Conservation (phyloP, 129 eudicot species). For the Rutidosis leptorrhynchoides region DNA sequence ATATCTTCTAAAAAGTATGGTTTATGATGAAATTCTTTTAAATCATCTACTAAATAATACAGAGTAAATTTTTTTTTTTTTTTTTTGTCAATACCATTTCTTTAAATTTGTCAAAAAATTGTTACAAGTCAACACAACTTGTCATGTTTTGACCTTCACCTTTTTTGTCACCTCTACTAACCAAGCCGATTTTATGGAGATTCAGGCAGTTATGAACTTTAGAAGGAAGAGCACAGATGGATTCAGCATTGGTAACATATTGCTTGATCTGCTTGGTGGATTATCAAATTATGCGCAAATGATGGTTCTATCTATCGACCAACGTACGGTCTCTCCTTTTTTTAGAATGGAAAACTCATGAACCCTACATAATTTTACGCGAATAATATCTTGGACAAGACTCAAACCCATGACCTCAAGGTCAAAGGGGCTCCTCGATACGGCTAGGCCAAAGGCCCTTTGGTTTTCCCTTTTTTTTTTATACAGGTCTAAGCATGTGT, state of each 20-base stretch:
- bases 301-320: slow-evolving; percentile 73
- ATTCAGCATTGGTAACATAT: slow-evolving; percentile 74
- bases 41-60: too few relatives aligned
- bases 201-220: slow-evolving; percentile 65
- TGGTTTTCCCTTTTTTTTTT: neutral
- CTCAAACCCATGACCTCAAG: too few relatives aligned
- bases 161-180: neutral
- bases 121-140: neutral
- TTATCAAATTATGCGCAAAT: slow-evolving; percentile 67
- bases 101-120: neutral
- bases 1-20: too few relatives aligned
- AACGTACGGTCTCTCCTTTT: too few relatives aligned
- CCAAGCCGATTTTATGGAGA: neutral
- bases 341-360: too few relatives aligned
- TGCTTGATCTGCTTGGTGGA: slow-evolving; percentile 81
- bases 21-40: too few relatives aligned
- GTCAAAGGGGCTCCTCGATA: too few relatives aligned
- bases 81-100: neutral
- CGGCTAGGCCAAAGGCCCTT: too few relatives aligned
- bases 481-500: neutral
- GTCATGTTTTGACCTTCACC: neutral
- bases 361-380: too few relatives aligned
- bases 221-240: slow-evolving; percentile 72
- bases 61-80: too few relatives aligned
- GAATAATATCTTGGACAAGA: too few relatives aligned